phyloP scores from a whole-genome alignment of 139 green algal species.

The Spirogloea muscicola region DNA sequence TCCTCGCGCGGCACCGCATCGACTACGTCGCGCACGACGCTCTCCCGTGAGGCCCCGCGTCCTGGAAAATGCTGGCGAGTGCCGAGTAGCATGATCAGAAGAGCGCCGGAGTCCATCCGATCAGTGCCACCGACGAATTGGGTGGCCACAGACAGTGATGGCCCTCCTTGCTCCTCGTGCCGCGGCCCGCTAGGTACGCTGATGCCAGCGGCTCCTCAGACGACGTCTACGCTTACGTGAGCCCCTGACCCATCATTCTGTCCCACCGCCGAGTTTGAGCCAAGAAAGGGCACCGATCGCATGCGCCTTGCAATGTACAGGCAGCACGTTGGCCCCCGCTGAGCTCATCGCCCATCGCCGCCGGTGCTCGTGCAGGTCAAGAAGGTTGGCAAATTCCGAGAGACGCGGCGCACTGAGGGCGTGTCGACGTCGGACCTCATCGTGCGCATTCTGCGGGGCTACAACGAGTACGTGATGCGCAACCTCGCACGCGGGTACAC shows the following conservation, averaged over 20 bases:
- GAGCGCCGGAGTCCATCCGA: no score
- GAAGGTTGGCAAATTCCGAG: conserved; percentile 69
- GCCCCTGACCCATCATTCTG: no score
- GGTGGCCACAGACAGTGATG: no score
- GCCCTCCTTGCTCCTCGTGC: no score
- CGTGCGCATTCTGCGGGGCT: conserved; percentile 81
- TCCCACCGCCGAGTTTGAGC: no score
- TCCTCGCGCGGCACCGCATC: conserved; percentile 78
- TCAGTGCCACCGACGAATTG: no score
- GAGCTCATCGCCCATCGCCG: no score
- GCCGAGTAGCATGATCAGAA: no score
- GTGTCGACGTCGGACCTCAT: conserved; percentile 88
- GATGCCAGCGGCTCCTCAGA: conserved; percentile 61
- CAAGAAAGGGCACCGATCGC: background rate
- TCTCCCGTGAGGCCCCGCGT: no score
- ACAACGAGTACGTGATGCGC: conserved; percentile 89
- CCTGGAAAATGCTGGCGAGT: no score
- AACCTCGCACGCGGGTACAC: conserved; percentile 82
- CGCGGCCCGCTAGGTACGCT: conserved; percentile 54
- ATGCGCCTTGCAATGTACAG: no score
- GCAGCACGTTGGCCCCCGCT: no score
- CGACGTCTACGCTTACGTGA: conserved; percentile 57
- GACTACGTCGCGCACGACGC: conserved; percentile 89
- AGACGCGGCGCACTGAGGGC: conserved; percentile 82
- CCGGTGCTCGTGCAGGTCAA: conserved; percentile 77